A percentile compares a stretch with the other conserved stretches of the same genome.
These are phyloP conservation scores for Canavalia gladiata DNA, from an alignment of 306 rosid species.

Conservation along the genomic window DNA sequence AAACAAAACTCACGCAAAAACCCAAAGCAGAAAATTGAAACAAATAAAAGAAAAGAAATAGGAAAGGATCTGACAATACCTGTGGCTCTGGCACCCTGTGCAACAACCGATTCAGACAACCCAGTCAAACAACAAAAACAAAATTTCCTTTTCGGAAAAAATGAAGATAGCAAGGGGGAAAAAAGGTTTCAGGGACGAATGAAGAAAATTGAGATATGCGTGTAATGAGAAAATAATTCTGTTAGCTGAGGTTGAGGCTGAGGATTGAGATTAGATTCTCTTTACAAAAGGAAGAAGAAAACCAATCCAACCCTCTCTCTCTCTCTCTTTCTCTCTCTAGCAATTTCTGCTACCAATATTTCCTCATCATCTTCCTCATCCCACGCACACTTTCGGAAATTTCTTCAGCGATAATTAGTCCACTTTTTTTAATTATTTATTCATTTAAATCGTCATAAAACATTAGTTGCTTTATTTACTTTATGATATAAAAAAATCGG, in stretches of 20 bases:
- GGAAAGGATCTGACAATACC: constrained; percentile 55
- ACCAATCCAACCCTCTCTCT: constrained; percentile 38
- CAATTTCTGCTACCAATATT: constrained; percentile 37
- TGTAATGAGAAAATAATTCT: background rate
- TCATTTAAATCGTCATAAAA: background rate
- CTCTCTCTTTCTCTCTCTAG: constrained; percentile 7
- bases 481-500: no score
- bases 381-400: constrained; percentile 25
- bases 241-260: background rate
- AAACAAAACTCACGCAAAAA: background rate
- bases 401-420: constrained; percentile 38
- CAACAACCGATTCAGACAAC: constrained; percentile 41
- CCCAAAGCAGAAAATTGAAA: background rate
- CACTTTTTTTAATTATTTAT: background rate
- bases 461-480: background rate
- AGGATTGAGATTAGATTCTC: constrained; percentile 44
- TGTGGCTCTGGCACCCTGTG: constrained; percentile 25
- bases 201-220: constrained; percentile 24
- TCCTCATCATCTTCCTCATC: constrained; percentile 37
- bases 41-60: background rate
- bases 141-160: background rate
- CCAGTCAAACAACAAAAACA: constrained; percentile 1
- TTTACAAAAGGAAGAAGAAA: constrained; percentile 23
- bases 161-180: background rate
- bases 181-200: background rate